These are phyloP conservation scores for Centaurea solstitialis DNA, from an alignment of 129 eudicot genomes.

Conservation along the genomic window DNA sequence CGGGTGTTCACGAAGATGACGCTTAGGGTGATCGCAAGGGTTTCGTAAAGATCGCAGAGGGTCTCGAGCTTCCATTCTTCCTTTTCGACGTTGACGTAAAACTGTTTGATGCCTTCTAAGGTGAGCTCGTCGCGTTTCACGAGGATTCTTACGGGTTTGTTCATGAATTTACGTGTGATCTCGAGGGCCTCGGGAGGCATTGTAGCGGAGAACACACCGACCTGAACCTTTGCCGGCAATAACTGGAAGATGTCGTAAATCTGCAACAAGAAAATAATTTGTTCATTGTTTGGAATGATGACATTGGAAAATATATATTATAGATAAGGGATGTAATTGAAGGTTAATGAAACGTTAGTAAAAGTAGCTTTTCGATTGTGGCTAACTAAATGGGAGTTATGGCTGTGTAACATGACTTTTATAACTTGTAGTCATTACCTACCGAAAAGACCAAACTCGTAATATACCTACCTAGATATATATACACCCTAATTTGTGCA, in stretches of 20 bases:
- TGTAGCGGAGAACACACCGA: slow-evolving; percentile 66
- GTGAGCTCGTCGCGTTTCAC: slow-evolving; percentile 66
- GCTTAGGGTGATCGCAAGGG: slow-evolving; percentile 63
- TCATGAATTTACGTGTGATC: slow-evolving; percentile 67
- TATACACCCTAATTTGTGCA: no score
- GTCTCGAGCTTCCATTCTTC: slow-evolving; percentile 73
- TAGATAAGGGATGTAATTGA: not conserved
- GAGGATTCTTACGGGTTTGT: slow-evolving; percentile 60
- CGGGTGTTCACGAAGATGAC: slow-evolving; percentile 78
- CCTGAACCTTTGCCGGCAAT: slow-evolving; percentile 54
- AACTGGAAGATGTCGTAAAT: slow-evolving; percentile 59
- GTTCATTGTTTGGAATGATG: not conserved
- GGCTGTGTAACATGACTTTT: not conserved
- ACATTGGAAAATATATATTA: not conserved
- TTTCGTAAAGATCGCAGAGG: slow-evolving; percentile 60
- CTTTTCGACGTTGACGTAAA: slow-evolving; percentile 59
- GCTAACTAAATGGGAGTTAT: not conserved
- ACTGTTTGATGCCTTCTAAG: slow-evolving; percentile 62
- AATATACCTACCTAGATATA: no score
- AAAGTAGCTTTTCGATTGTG: not conserved
- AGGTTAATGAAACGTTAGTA: not conserved
- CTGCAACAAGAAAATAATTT: slow-evolving; percentile 20
- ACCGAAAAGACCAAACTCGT: not conserved
- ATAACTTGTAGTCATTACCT: not conserved
- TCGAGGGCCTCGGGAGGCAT: slow-evolving; percentile 71